Percentiles rank a stretch among this genome's conserved stretches.
Evolutionary conservation across 2,329 filamentous ascomycete species (phyloP).

Genomic region (Ophiosphaerella narmari): DNA sequence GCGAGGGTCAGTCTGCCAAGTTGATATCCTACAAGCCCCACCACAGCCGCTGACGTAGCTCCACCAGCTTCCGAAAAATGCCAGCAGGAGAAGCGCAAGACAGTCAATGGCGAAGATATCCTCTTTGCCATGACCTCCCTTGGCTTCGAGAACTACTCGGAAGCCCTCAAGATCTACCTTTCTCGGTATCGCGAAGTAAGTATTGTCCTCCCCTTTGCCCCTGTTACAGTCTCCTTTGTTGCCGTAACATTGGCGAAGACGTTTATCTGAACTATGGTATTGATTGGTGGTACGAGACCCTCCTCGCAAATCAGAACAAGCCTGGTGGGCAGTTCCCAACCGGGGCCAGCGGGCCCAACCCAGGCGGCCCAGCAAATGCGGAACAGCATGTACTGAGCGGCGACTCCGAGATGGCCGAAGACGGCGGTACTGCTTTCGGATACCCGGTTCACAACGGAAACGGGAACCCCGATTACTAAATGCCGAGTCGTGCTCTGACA

Average conservation of each 20-base stretch:
- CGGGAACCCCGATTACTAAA: constrained; percentile 45
- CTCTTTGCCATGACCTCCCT: constrained; percentile 98
- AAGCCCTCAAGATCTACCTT: constrained; percentile 96
- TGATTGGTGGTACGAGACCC: constrained; percentile 68
- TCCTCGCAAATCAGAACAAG: constrained; percentile 72
- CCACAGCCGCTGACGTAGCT: not conserved
- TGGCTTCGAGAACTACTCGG: constrained; percentile 98
- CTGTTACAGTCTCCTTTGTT: constrained; percentile 42
- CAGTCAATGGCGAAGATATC: constrained; percentile 98
- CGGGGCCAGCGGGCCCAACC: constrained; percentile 40
- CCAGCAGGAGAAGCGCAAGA: constrained; percentile 99
- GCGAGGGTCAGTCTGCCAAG: constrained; percentile 74
- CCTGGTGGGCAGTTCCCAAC: constrained; percentile 49
- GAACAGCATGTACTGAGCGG: constrained; percentile 51
- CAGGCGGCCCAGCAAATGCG: constrained; percentile 43
- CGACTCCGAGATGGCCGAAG: constrained; percentile 51
- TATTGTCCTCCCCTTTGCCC: constrained; percentile 37
- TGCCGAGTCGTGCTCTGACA: constrained; percentile 25
- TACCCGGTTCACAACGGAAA: constrained; percentile 50
- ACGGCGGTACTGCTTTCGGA: constrained; percentile 48
- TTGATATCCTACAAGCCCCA: no score
- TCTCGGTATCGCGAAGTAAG: constrained; percentile 97
- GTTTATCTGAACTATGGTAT: constrained; percentile 56
- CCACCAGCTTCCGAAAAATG: constrained; percentile 91
- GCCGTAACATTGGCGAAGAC: constrained; percentile 47